Evolutionary conservation across 2,329 filamentous ascomycete genomes (phyloP).

Genomic region (Stylonectria norvegica): DNA sequence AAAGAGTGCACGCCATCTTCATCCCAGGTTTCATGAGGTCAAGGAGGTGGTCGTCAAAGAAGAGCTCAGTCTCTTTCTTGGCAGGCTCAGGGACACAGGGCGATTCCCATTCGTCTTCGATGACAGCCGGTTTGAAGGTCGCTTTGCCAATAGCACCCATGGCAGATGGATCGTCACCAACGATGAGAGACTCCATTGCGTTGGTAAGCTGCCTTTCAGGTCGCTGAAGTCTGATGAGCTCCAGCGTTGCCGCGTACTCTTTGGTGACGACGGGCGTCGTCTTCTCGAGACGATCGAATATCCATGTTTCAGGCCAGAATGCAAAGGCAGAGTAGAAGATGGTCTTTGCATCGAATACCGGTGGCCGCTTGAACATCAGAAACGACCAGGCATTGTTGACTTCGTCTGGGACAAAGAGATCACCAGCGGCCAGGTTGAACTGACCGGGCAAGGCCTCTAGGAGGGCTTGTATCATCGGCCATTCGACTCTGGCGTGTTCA

Average conservation of each 20-base stretch:
- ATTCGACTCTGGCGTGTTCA: slow-evolving; percentile 61
- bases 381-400: slow-evolving; percentile 30
- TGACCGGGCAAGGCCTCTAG: slow-evolving; percentile 61
- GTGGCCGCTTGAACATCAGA: slow-evolving; percentile 29
- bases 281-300: slow-evolving; percentile 28
- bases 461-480: slow-evolving; percentile 56
- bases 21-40: slow-evolving; percentile 59
- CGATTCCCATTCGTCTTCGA: slow-evolving; percentile 48
- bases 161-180: slow-evolving; percentile 30
- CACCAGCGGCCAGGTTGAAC: slow-evolving; percentile 75
- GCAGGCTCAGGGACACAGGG: slow-evolving; percentile 16
- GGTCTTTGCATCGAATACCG: slow-evolving; percentile 40
- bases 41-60: slow-evolving; percentile 61
- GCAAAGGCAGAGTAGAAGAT: slow-evolving; percentile 45
- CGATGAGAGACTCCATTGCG: slow-evolving; percentile 42
- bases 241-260: slow-evolving; percentile 54
- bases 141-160: slow-evolving; percentile 45
- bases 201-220: slow-evolving; percentile 40
- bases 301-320: slow-evolving; percentile 29
- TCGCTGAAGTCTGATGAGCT: slow-evolving; percentile 53
- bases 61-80: slow-evolving; percentile 43
- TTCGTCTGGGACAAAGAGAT: slow-evolving; percentile 53
- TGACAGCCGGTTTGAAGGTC: slow-evolving; percentile 40
- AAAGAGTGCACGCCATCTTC: slow-evolving; percentile 56
- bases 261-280: slow-evolving; percentile 34